Evolutionary conservation across 805 yeast genomes (phyloP).

Genomic region (Ogataea corticis): DNA sequence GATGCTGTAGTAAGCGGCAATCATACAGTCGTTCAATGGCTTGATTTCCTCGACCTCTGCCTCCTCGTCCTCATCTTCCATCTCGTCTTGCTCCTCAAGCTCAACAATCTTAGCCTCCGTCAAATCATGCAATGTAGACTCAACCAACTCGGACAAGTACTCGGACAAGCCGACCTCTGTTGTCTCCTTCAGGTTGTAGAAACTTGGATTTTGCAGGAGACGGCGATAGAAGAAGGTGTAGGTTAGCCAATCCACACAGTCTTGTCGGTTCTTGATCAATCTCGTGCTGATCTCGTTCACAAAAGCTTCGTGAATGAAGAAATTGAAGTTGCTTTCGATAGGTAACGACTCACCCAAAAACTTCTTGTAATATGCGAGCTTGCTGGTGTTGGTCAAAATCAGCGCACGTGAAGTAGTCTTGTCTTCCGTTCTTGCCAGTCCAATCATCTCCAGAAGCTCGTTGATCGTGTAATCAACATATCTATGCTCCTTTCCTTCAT

Average conservation of each 20-base stretch:
- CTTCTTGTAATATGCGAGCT: conserved; percentile 63
- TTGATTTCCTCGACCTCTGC: conserved; percentile 45
- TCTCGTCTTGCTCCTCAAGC: conserved; percentile 35
- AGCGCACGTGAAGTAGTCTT: conserved; percentile 43
- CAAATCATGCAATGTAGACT: conserved; percentile 64
- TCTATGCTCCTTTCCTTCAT: conserved; percentile 73
- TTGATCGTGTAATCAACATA: conserved; percentile 66
- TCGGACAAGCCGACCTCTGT: conserved; percentile 73
- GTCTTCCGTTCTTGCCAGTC: conserved; percentile 35
- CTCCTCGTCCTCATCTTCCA: conserved; percentile 33
- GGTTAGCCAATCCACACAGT: conserved; percentile 88
- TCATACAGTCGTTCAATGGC: conserved; percentile 70
- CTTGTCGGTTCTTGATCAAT: conserved; percentile 68
- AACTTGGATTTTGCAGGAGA: conserved; percentile 80
- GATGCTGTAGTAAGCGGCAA: conserved; percentile 72
- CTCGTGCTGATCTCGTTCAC: conserved; percentile 71
- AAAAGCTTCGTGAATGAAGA: conserved; percentile 63
- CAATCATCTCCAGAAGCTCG: conserved; percentile 67
- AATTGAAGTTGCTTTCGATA: conserved; percentile 71
- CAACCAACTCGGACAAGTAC: conserved; percentile 81
- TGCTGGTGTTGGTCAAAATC: conserved; percentile 57
- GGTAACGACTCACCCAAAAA: conserved; percentile 78
- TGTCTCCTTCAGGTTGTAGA: conserved; percentile 72
- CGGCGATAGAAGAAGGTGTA: conserved; percentile 82
- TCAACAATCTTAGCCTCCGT: conserved; percentile 62